Evolutionary conservation across 1,139 yeast species (phyloP), one percentile per base, ranked within the genome.

Genomic region (Martiniozyma asiatica): DNA sequence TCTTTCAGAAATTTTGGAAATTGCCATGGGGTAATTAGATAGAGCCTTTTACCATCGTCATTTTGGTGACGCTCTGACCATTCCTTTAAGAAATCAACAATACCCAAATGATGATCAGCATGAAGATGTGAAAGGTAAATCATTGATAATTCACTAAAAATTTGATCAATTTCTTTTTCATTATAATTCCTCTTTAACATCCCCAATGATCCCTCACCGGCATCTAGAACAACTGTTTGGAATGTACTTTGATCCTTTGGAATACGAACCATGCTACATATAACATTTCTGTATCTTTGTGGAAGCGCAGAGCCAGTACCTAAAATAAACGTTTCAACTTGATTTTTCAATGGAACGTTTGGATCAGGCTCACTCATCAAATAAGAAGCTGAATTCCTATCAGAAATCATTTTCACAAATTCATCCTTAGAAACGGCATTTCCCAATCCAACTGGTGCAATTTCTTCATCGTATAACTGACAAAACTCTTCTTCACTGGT

Each of bases 251-350:
- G 27, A 4, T 30, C 34, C 35, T 52, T 63, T 1, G 94, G 94
- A 1, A 84, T 47, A 40, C 94, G 66, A 4, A 85, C 62, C 17
- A 85, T 50, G 16, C 81, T 79, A 1, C 92, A 78, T 16, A 81
- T 66, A 1, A 89, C 97, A 48, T 92, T 92, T 42, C 98, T 65
- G 44, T 73, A 70, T 35, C 73, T 68, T 0, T 94, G 73, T 0
- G 99, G 99, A 26, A 84, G 56, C 0, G 98, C 93, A 17, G 94
- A 79, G 0, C 98, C 98, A 0, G 98, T 89, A 7, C 99, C 99
- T 6, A 89, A 55, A 0, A 94, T 79, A 11, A 81, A 59, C 1
- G 79, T 58, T 44, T 84, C 89, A 1, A 82, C 75, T 38, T 73
- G 69, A 29, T 65, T 72, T 35, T 58, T 61, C 33, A 68, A 35